These are phyloP conservation scores for Sclerotinia nivalis DNA, from an alignment of 2,329 filamentous ascomycete genomes.

Conservation along the genomic window DNA sequence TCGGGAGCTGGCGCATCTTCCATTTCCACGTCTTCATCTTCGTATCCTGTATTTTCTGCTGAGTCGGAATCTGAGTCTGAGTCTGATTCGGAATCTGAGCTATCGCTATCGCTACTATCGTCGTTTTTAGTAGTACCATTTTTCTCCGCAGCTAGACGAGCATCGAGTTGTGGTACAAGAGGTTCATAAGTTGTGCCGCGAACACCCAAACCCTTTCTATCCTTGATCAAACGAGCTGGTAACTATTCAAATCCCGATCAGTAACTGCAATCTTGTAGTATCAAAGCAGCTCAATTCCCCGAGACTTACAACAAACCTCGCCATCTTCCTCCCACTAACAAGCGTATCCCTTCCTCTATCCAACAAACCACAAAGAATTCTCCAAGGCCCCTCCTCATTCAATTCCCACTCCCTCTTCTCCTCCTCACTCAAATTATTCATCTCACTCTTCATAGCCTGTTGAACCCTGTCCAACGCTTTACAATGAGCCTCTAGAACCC, in stretches of 20 bases:
- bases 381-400: constrained; percentile 35
- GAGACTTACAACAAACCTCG: constrained; percentile 33
- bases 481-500: constrained; percentile 36
- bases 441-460: constrained; percentile 30
- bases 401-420: constrained; percentile 33
- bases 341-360: constrained; percentile 33
- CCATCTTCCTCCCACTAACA: constrained; percentile 27
- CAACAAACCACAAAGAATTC: constrained; percentile 34
- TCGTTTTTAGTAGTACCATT: constrained; percentile 2
- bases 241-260: constrained; percentile 27
- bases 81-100: constrained; percentile 11
- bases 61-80: constrained; percentile 12
- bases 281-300: neutral
- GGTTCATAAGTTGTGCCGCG: constrained; percentile 29
- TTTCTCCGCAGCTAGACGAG: constrained; percentile 25
- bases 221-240: constrained; percentile 25
- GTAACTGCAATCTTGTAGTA: neutral
- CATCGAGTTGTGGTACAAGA: constrained; percentile 28
- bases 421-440: constrained; percentile 29
- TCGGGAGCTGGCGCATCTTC: constrained; percentile 17
- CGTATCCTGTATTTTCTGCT: neutral
- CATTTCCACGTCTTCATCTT: constrained; percentile 23
- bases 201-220: constrained; percentile 33
- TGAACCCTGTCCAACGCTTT: constrained; percentile 30
- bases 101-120: constrained; percentile 10